Conservation (phyloP, 2,329 filamentous ascomycete genomes). For the Cadophora malorum region DNA sequence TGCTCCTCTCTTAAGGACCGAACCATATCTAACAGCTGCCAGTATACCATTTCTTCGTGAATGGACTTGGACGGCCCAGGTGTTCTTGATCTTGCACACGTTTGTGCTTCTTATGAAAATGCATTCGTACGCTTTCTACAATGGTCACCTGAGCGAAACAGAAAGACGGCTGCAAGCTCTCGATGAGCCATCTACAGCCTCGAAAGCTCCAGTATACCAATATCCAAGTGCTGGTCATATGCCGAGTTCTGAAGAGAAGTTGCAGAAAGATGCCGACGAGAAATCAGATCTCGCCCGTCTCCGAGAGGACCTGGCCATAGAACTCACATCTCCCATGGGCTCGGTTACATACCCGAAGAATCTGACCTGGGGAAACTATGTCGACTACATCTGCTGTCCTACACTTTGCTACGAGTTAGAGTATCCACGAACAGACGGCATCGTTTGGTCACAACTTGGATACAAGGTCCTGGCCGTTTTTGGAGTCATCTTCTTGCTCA, state of each 20-base stretch:
- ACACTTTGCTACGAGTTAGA: constrained; percentile 98
- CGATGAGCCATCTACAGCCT: constrained; percentile 75
- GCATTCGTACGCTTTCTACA: constrained; percentile 98
- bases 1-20: constrained; percentile 25
- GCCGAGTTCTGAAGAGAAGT: constrained; percentile 33
- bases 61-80: constrained; percentile 98
- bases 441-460: constrained; percentile 81
- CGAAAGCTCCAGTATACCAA: constrained; percentile 73
- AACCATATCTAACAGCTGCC: constrained; percentile 35
- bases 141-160: constrained; percentile 90
- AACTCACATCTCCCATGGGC: constrained; percentile 89
- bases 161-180: constrained; percentile 80
- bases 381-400: constrained; percentile 88
- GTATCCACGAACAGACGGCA: constrained; percentile 80
- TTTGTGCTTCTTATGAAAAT: constrained; percentile 98
- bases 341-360: constrained; percentile 90
- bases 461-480: constrained; percentile 90
- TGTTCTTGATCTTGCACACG: constrained; percentile 90
- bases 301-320: constrained; percentile 85
- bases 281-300: constrained; percentile 66
- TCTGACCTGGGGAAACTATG: constrained; percentile 80
- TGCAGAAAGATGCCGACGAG: constrained; percentile 47
- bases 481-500: constrained; percentile 94
- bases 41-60: constrained; percentile 80
- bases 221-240: constrained; percentile 63